A percentile compares a stretch with the other conserved stretches of the same genome.
These are phyloP conservation scores for Ammopiptanthus mongolicus DNA, from an alignment of 306 rosid species.

Conservation along the genomic window DNA sequence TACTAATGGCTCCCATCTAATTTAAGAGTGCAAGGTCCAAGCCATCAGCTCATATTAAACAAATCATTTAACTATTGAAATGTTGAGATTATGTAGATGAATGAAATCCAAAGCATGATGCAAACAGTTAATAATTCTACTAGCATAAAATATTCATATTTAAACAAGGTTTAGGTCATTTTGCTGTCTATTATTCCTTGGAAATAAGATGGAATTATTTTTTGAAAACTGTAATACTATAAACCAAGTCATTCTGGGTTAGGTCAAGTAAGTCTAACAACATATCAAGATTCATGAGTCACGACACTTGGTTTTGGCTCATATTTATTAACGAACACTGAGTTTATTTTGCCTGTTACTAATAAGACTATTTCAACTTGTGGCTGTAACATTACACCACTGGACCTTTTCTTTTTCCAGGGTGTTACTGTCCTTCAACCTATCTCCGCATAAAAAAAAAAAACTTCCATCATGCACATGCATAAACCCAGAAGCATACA, in stretches of 20 bases:
- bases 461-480: background rate
- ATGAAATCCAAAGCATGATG: background rate
- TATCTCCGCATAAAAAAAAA: background rate
- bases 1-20: background rate
- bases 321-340: background rate
- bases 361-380: background rate
- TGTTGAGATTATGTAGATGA: background rate
- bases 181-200: background rate
- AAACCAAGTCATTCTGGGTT: background rate
- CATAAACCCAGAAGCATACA: background rate
- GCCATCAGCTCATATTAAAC: background rate
- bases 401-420: background rate
- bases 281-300: background rate
- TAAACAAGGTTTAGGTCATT: background rate
- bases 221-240: background rate
- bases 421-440: background rate
- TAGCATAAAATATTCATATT: background rate
- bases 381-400: background rate
- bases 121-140: background rate
- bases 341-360: background rate
- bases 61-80: background rate
- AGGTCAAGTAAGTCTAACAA: background rate
- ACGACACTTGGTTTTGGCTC: background rate
- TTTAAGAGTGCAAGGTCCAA: background rate
- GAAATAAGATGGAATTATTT: background rate